A percentile compares a stretch with the other conserved stretches of the same genome.
These are phyloP conservation scores for Lactarius pseudohatsudake DNA, from an alignment of 768 basidiomycete genomes.

Conservation along the genomic window DNA sequence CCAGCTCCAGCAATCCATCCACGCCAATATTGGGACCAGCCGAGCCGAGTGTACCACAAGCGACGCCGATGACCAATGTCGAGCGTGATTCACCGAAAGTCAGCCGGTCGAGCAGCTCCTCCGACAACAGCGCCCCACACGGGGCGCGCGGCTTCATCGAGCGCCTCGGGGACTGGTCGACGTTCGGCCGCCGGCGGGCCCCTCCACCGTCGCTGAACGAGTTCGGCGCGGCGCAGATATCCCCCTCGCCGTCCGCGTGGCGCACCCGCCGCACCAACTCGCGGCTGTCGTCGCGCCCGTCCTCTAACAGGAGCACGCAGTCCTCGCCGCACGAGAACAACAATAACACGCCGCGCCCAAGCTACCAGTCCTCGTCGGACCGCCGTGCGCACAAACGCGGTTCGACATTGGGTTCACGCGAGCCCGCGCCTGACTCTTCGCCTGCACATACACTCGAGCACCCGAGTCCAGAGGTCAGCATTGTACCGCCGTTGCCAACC, in stretches of 20 bases:
- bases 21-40: neutral
- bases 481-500: conserved; percentile 54
- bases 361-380: conserved; percentile 32
- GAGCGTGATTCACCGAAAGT: conserved; percentile 18
- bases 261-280: conserved; percentile 23
- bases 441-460: conserved; percentile 40
- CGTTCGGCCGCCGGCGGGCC: conserved; percentile 37
- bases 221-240: conserved; percentile 26
- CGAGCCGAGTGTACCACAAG: neutral
- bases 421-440: conserved; percentile 38
- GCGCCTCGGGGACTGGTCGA: conserved; percentile 37
- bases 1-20: conserved; percentile 8
- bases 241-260: conserved; percentile 28
- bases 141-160: conserved; percentile 18
- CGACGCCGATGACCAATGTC: neutral
- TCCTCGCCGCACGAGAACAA: conserved; percentile 36
- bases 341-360: conserved; percentile 19
- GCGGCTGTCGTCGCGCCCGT: conserved; percentile 30
- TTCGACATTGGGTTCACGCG: conserved; percentile 35
- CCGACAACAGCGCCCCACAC: neutral
- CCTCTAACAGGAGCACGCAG: conserved; percentile 31
- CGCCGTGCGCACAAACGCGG: conserved; percentile 28
- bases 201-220: conserved; percentile 26
- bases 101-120: conserved; percentile 16
- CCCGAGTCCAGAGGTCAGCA: conserved; percentile 37